Evolutionary conservation across 2,329 filamentous ascomycete genomes (phyloP), one percentile per base, ranked within the genome.

Genomic region (Claviceps sp.): DNA sequence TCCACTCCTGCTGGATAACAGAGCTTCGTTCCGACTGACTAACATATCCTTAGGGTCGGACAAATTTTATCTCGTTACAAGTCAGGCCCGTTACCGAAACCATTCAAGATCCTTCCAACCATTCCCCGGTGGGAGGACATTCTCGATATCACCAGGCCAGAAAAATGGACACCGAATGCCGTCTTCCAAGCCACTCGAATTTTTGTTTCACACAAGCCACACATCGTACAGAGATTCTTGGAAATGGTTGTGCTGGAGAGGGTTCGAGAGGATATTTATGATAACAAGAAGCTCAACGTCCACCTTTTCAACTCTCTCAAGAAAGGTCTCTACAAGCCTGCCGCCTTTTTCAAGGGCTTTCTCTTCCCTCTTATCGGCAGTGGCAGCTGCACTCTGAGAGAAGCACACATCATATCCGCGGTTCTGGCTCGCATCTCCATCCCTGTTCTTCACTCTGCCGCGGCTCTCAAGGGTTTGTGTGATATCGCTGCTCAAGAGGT

Each of bases 261-360:
- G 49, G 89, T 97, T n/a, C 85, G 90, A 55, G 87, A 95, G 61
- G 87, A 97, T 61, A 97, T 98, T 55, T 83, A 85, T 63, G 89
- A 98, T 68, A 89, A 84, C 56, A 93, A 93, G 70, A 96, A 96
- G 67, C 76, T 98, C 53, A 96, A 96, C 62, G 85, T 96, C 0
- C 93, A 98, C 66, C 75, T 97, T 7, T 98, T 96, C 77, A 91
- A 94, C 61, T 64, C 89, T 0, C 74, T 98, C 53, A 96, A 96
- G 71, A 95, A 95, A 66, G 82, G 81, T 7, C 76, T 96, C 14
- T 96, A 95, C 74, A 95, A 95, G 67, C 93, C 93, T 6, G 85
- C 88, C 0, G 89, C 90, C 18, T 98, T 95, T 70, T 98, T 98
- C 78, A 95, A 96, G 67, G 93, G 90, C 4, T 82, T 98, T 59